Conservation (phyloP, 2,329 filamentous ascomycete genomes). For the Paraphaeosphaeria sporulosa region DNA sequence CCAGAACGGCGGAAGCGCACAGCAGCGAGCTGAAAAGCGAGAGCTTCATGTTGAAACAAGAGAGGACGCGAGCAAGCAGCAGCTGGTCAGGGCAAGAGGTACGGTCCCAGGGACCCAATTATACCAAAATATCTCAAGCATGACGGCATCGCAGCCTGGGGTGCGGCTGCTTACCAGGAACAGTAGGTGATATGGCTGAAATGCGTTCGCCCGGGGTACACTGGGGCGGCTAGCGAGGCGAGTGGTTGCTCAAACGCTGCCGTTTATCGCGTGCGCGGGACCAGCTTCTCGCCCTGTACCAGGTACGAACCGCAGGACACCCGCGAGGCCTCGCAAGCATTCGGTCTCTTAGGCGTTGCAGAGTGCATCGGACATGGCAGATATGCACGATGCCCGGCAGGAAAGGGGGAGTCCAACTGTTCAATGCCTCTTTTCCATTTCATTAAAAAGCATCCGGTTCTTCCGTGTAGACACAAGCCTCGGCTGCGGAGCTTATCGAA, state of each 20-base stretch:
- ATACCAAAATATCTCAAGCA: slow-evolving; percentile 18
- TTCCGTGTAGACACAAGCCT: slow-evolving; percentile 20
- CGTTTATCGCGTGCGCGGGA: not conserved
- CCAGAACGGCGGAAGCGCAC: slow-evolving; percentile 40
- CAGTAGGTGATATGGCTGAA: slow-evolving; percentile 24
- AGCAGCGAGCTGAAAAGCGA: slow-evolving; percentile 35
- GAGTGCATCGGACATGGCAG: too few relatives aligned
- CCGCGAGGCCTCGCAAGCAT: too few relatives aligned
- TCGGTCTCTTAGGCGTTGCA: too few relatives aligned
- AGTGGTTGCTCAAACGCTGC: not conserved
- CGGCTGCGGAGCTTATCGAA: slow-evolving; percentile 20
- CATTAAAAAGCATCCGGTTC: too few relatives aligned
- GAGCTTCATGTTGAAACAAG: slow-evolving; percentile 41
- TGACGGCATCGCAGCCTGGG: slow-evolving; percentile 19
- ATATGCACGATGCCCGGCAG: not conserved
- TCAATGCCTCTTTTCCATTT: too few relatives aligned
- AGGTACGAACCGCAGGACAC: too few relatives aligned
- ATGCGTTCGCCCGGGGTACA: not conserved
- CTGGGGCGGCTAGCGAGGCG: slow-evolving; percentile 2
- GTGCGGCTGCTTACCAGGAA: slow-evolving; percentile 26
- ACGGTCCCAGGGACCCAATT: slow-evolving; percentile 9
- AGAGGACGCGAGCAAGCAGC: slow-evolving; percentile 15
- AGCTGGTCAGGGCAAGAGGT: slow-evolving; percentile 3
- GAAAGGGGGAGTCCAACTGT: too few relatives aligned
- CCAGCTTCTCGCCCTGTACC: not conserved